Conservation (phyloP, 345 rosid genomes). For the Citrus glauca region DNA sequence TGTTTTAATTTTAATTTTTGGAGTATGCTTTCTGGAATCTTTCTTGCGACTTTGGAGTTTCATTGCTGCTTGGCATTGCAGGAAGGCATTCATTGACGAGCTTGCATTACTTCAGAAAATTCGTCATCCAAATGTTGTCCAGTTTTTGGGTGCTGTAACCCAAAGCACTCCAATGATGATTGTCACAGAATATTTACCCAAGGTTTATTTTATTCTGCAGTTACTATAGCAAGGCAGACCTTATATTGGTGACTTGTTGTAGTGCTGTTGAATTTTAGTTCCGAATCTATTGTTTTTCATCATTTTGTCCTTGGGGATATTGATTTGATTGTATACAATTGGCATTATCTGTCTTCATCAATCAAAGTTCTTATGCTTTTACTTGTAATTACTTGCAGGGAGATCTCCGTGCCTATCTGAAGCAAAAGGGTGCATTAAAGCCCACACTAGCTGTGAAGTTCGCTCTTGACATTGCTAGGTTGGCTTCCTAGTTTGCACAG, state of each 20-base stretch:
- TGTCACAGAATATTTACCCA: slow-evolving; percentile 71
- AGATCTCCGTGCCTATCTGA: slow-evolving; percentile 68
- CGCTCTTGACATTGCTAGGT: slow-evolving; percentile 87
- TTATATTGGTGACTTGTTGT: neutral
- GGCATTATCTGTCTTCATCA: neutral
- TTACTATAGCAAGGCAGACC: neutral
- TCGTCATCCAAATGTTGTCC: slow-evolving; percentile 87
- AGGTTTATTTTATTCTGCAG: slow-evolving; percentile 33
- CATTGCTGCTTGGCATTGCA: slow-evolving; percentile 26
- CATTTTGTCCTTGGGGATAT: neutral
- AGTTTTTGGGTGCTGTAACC: slow-evolving; percentile 85
- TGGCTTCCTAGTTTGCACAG: slow-evolving; percentile 9
- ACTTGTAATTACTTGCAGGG: slow-evolving; percentile 39
- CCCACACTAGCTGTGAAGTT: slow-evolving; percentile 66
- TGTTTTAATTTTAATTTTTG: neutral
- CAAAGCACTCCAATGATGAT: slow-evolving; percentile 89
- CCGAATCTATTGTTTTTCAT: no score
- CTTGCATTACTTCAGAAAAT: slow-evolving; percentile 79
- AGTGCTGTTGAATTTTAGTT: neutral
- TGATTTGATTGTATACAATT: neutral
- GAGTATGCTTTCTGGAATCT: neutral
- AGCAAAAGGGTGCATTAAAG: slow-evolving; percentile 54
- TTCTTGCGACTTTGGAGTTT: slow-evolving; percentile 8
- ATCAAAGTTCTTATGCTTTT: neutral
- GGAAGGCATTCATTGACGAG: slow-evolving; percentile 81